Evolutionary conservation across 805 yeast genomes (phyloP), one percentile per base, ranked within the genome.

Genomic region (Sungouiozyma ichnusensis): DNA sequence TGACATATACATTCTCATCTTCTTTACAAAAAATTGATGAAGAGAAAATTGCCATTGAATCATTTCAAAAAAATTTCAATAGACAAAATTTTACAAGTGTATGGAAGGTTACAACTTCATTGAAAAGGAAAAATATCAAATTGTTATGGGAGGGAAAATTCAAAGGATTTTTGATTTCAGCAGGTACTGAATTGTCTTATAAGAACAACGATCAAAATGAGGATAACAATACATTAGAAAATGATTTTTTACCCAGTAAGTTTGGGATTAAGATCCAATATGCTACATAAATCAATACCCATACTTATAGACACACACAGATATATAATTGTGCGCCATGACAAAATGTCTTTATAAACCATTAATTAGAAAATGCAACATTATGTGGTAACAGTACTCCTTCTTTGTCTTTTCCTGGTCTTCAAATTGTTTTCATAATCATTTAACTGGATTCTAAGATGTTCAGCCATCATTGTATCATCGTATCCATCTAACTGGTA

Each of bases 121-220:
- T 85, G 24, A 77, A 75, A 36, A 81, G 79, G 40, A 72, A 69
- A 48, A 70, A 76, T 45, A 51, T 85, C 13, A 77, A 76, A 45
- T 38, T 87, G 4, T 64, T 85, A 36, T 90, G 97, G 96, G 96
- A 85, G 53, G 96, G 97, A 0, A 75, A 82, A 46, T 76, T 75
- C 52, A 79, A 81, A 52, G 94, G 85, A 35, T 83, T 90, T 57
- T 59, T 90, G 40, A 65, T 88, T 2, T 76, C 85, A 38, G 74
- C 90, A 1, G 97, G 97, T 0, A 68, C 76, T 5, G 76, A 72
- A 42, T 45, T 84, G 3, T 41, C 44, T 14, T 35, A 31, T 17
- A 38, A 7, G 3, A 3, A 31, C 2, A 31, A 24, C 8, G 38
- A 44, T 17, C 62, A 60, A 3, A 81, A 82, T 2, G 74, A 68